phyloP scores from a whole-genome alignment of 2,329 filamentous ascomycete genomes.

The Fusarium temperatum region DNA sequence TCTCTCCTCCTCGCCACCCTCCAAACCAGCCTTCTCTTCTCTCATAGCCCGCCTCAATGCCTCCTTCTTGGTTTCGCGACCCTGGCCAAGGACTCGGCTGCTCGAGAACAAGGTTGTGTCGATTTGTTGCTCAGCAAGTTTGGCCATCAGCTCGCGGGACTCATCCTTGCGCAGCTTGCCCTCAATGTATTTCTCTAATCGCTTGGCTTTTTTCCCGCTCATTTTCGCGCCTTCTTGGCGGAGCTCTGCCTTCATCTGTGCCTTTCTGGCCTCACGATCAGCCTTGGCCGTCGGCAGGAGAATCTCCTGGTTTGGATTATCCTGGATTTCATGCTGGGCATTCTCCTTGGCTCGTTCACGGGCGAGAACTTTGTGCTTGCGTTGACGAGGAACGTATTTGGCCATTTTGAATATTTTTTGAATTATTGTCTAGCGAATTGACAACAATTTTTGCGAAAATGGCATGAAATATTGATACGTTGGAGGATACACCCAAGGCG shows the following conservation, averaged over 20 bases:
- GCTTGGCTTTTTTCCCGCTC: constrained; percentile 72
- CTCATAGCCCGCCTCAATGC: constrained; percentile 69
- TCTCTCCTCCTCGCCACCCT: constrained; percentile 60
- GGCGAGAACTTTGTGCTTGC: constrained; percentile 75
- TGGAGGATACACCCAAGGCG: constrained; percentile 11
- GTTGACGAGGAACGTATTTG: constrained; percentile 70
- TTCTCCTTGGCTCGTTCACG: constrained; percentile 63
- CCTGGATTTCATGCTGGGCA: constrained; percentile 51
- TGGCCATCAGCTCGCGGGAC: constrained; percentile 82
- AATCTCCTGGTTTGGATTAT: constrained; percentile 49
- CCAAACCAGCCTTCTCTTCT: constrained; percentile 72
- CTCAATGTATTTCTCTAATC: constrained; percentile 77
- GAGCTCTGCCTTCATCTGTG: constrained; percentile 63
- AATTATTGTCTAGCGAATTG: constrained; percentile 1
- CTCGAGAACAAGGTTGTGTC: constrained; percentile 85
- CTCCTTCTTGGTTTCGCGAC: constrained; percentile 76
- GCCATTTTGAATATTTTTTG: constrained; percentile 50
- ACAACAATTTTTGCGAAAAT: constrained; percentile 15
- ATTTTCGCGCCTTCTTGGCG: constrained; percentile 62
- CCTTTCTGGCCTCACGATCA: constrained; percentile 64
- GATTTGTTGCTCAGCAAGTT: constrained; percentile 79
- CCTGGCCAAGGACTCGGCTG: constrained; percentile 78
- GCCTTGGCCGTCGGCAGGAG: constrained; percentile 55
- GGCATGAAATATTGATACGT: constrained; percentile 20
- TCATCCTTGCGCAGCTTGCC: constrained; percentile 96